Conservation (phyloP, 1,284 basidiomycete genomes). For the Mycosarcoma mackinlayi region DNA sequence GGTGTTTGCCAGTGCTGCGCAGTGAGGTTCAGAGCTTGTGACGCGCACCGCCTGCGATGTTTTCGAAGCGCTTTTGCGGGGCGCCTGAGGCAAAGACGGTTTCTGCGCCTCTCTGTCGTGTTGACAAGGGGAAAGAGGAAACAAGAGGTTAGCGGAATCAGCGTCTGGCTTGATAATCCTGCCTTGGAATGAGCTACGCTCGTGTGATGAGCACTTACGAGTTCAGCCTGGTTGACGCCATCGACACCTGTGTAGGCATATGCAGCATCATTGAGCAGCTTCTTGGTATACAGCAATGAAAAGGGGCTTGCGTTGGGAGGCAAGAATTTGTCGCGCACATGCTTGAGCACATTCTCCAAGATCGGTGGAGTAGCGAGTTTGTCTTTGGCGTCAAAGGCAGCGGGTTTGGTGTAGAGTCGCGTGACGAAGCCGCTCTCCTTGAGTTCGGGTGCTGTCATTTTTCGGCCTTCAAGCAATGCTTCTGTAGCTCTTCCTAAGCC, state of each 20-base stretch:
- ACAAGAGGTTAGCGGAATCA: too few relatives aligned
- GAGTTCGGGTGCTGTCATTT: slow-evolving; percentile 44
- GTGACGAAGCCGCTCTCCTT: slow-evolving; percentile 53
- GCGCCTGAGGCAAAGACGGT: slow-evolving; percentile 45
- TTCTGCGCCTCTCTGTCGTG: slow-evolving; percentile 44
- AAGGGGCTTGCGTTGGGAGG: slow-evolving; percentile 46
- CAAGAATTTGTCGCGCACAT: slow-evolving; percentile 35
- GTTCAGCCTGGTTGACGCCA: slow-evolving; percentile 47
- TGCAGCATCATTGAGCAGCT: slow-evolving; percentile 47
- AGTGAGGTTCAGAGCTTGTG: slow-evolving; percentile 55
- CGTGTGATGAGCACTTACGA: slow-evolving; percentile 30
- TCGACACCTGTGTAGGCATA: slow-evolving; percentile 38
- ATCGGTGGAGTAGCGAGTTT: slow-evolving; percentile 40
- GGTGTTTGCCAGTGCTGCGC: too few relatives aligned
- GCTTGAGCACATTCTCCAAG: slow-evolving; percentile 35
- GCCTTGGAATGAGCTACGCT: too few relatives aligned
- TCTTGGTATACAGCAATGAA: slow-evolving; percentile 53
- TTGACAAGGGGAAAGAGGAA: background rate
- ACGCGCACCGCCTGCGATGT: slow-evolving; percentile 45
- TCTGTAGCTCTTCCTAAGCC: slow-evolving; percentile 53
- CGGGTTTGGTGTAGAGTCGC: slow-evolving; percentile 35
- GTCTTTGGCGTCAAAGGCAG: slow-evolving; percentile 18
- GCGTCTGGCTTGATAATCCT: too few relatives aligned
- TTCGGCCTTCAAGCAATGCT: slow-evolving; percentile 46
- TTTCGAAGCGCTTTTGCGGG: slow-evolving; percentile 38